These are phyloP conservation scores for Xanthoparmelia taractica DNA, from an alignment of 495 filamentous ascomycete species.

Conservation along the genomic window DNA sequence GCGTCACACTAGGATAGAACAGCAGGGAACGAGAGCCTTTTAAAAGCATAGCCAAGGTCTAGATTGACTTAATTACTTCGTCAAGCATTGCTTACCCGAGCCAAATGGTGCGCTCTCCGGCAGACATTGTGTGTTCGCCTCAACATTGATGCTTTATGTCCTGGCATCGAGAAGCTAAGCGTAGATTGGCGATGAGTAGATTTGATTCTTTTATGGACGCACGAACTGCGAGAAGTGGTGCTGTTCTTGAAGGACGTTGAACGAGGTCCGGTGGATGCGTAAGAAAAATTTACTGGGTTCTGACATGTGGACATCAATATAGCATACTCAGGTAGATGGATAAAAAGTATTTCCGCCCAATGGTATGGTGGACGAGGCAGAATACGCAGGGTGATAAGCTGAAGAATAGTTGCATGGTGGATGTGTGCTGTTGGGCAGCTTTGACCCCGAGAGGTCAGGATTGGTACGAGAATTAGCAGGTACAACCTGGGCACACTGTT, in stretches of 20 bases:
- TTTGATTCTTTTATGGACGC: slow-evolving; percentile 29
- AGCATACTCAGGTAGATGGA: not conserved
- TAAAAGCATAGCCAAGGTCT: too few relatives aligned
- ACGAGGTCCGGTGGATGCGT: not conserved
- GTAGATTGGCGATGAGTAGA: slow-evolving; percentile 28
- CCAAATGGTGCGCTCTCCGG: too few relatives aligned
- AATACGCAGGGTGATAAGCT: not conserved
- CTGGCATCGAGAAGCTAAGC: slow-evolving; percentile 32
- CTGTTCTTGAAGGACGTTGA: not conserved
- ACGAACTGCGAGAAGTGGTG: slow-evolving; percentile 18
- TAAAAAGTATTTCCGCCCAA: not conserved
- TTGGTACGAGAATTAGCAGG: not conserved
- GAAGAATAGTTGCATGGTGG: not conserved
- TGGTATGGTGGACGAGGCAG: not conserved
- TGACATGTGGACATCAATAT: not conserved
- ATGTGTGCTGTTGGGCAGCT: not conserved
- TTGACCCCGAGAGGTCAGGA: not conserved
- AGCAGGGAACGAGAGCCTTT: too few relatives aligned
- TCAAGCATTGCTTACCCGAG: too few relatives aligned
- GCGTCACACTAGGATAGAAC: too few relatives aligned
- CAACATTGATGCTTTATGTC: slow-evolving; percentile 31
- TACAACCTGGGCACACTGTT: not conserved
- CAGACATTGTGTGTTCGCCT: slow-evolving; percentile 9
- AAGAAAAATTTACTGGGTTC: too few relatives aligned
- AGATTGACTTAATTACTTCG: too few relatives aligned